Evolutionary conservation across 2,329 filamentous ascomycete genomes (phyloP).

Genomic region (Aaosphaeria pasadenensis): DNA sequence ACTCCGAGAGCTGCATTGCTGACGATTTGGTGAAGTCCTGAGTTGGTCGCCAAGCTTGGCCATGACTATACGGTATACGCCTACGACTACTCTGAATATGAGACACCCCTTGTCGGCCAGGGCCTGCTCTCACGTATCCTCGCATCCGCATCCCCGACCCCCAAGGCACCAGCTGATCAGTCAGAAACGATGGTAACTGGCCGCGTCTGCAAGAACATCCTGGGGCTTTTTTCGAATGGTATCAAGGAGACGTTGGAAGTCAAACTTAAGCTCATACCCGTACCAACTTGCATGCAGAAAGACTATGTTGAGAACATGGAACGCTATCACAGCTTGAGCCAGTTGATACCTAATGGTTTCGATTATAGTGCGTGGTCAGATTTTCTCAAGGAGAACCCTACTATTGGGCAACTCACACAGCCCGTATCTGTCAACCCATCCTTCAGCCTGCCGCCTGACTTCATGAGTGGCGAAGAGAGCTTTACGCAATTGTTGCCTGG

Average conservation of each 20-base stretch:
- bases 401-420: slow-evolving; percentile 31
- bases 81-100: slow-evolving; percentile 92
- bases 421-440: slow-evolving; percentile 7
- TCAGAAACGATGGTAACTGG: slow-evolving; percentile 78
- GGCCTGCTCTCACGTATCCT: slow-evolving; percentile 89
- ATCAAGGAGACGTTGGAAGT: slow-evolving; percentile 89
- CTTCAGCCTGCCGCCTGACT: neutral
- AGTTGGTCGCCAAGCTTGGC: slow-evolving; percentile 70
- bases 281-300: slow-evolving; percentile 62
- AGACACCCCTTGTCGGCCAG: slow-evolving; percentile 89
- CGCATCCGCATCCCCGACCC: slow-evolving; percentile 56
- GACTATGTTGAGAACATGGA: slow-evolving; percentile 62
- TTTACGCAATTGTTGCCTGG: neutral
- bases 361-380: slow-evolving; percentile 76
- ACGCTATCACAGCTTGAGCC: slow-evolving; percentile 57
- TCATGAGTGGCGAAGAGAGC: neutral
- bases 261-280: slow-evolving; percentile 78
- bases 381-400: slow-evolving; percentile 69
- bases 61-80: slow-evolving; percentile 96
- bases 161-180: slow-evolving; percentile 55
- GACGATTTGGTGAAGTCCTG: slow-evolving; percentile 65
- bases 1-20: neutral
- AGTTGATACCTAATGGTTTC: slow-evolving; percentile 56
- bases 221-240: slow-evolving; percentile 80
- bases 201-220: slow-evolving; percentile 79